Conservation (phyloP, 2,329 filamentous ascomycete genomes). For the Penicillium sp. region DNA sequence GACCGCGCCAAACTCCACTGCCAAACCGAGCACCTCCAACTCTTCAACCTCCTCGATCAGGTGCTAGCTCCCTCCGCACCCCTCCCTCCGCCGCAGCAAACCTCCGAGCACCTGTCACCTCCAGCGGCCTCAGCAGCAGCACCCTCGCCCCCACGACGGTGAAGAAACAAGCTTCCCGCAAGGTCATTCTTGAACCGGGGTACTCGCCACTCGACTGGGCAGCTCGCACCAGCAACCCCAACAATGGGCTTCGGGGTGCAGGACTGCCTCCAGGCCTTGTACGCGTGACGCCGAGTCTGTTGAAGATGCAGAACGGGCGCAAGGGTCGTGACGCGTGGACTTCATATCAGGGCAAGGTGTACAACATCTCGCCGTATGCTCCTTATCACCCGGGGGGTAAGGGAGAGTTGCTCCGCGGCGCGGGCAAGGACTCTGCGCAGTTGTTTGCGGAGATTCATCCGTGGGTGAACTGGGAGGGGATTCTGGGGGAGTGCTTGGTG, state of each 20-base stretch:
- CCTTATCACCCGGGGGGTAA: slow-evolving; percentile 81
- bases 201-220: slow-evolving; percentile 97
- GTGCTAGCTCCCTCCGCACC: slow-evolving; percentile 29
- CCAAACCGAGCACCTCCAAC: slow-evolving; percentile 12
- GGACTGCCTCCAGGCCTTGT: slow-evolving; percentile 49
- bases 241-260: slow-evolving; percentile 59
- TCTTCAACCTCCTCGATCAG: slow-evolving; percentile 17
- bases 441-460: slow-evolving; percentile 60
- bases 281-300: slow-evolving; percentile 74
- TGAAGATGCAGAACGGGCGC: slow-evolving; percentile 72
- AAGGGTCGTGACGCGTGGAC: slow-evolving; percentile 87
- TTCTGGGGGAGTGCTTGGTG: slow-evolving; percentile 56
- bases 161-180: slow-evolving; percentile 41
- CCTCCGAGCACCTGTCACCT: slow-evolving; percentile 37
- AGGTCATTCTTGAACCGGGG: slow-evolving; percentile 78
- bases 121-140: slow-evolving; percentile 39
- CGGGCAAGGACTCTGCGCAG: slow-evolving; percentile 60
- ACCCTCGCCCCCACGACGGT: slow-evolving; percentile 38
- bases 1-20: slow-evolving; percentile 20
- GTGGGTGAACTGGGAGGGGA: slow-evolving; percentile 65
- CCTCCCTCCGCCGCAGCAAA: slow-evolving; percentile 42
- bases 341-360: slow-evolving; percentile 80
- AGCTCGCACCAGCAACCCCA: slow-evolving; percentile 58
- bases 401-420: slow-evolving; percentile 56
- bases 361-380: slow-evolving; percentile 86